Evolutionary conservation across 2,329 filamentous ascomycete genomes (phyloP).

Genomic region (Ambrosiella beaveri): DNA sequence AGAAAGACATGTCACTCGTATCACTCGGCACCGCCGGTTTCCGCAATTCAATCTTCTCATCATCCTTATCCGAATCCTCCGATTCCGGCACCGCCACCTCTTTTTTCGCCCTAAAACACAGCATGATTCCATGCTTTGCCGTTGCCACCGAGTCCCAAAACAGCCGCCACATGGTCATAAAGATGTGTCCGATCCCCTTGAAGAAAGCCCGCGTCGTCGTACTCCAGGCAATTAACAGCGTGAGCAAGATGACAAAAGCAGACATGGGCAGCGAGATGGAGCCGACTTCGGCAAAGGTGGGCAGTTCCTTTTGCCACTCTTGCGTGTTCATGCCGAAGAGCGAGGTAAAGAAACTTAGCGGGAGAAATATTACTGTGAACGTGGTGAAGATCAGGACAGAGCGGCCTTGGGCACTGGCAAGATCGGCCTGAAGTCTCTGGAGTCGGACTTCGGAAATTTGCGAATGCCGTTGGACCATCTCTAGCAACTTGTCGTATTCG

Average conservation of each 20-base stretch:
- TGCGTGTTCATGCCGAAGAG: slow-evolving; percentile 48
- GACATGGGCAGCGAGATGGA: slow-evolving; percentile 31
- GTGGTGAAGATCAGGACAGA: slow-evolving; percentile 51
- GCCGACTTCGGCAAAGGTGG: slow-evolving; percentile 28
- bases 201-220: slow-evolving; percentile 24
- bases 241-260: slow-evolving; percentile 28
- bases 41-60: not conserved
- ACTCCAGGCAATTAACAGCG: slow-evolving; percentile 40
- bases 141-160: not conserved
- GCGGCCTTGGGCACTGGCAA: slow-evolving; percentile 42
- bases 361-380: slow-evolving; percentile 45
- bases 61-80: not conserved
- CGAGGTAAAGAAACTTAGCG: slow-evolving; percentile 46
- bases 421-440: slow-evolving; percentile 43
- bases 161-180: not conserved
- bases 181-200: slow-evolving; percentile 15
- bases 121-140: not conserved
- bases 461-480: slow-evolving; percentile 49
- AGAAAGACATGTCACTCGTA: slow-evolving; percentile 2
- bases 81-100: not conserved
- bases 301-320: slow-evolving; percentile 38
- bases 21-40: not conserved
- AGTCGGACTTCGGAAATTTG: slow-evolving; percentile 49
- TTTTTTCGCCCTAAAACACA: not conserved
- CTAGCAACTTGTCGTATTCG: slow-evolving; percentile 47